Base-by-base conservation (phyloP, 148 eudicot species). In the Cornus controversa region DNA sequence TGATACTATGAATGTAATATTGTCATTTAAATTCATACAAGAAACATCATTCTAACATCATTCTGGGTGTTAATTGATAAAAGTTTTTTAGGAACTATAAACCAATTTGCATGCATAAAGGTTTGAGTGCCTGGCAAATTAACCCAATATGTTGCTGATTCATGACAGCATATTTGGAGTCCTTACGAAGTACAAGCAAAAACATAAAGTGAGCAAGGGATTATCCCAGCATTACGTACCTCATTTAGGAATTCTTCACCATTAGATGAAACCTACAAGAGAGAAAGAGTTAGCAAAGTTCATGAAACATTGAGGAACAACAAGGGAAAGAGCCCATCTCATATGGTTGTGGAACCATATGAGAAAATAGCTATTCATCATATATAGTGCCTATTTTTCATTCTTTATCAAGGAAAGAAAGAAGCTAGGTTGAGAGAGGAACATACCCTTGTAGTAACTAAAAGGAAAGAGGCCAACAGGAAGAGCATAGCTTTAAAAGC, bases 381-480 rank as follows among this genome's bases (percentile, higher is more conserved):
- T 54, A n/a, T n/a, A n/a, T n/a, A n/a, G n/a, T n/a, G n/a, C n/a
- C n/a, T n/a, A n/a, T n/a, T n/a, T n/a, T n/a, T 45, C 45, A 16
- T 47, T 24, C 0, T 70, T 71, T 10, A 28, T 4, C 15, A 6
- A 72, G 22, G 16, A 28, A 60, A 54, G 27, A 25, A 36, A 18
- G 62, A 5, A 60, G n/a, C n/a, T n/a, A n/a, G 37, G 20, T 37
- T 26, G 66, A 69, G 63, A 68, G 23, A 70, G 57, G 20, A 65
- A 77, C 68, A 34, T 42, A 78, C 80, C 53, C 58, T 24, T 23
- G 75, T 25, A 40, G 80, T 54, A 64, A 77, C 62, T 24, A 62
- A 60, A 77, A 77, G 69, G 27, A 77, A 70, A 14, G 75, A 77
- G 13, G 75, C 67, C 58, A 77, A 65, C 20, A 78, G 34, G 31